These are phyloP conservation scores for Alternaria angustiovoidea DNA, from an alignment of 2,329 filamentous ascomycete species.

Conservation along the genomic window DNA sequence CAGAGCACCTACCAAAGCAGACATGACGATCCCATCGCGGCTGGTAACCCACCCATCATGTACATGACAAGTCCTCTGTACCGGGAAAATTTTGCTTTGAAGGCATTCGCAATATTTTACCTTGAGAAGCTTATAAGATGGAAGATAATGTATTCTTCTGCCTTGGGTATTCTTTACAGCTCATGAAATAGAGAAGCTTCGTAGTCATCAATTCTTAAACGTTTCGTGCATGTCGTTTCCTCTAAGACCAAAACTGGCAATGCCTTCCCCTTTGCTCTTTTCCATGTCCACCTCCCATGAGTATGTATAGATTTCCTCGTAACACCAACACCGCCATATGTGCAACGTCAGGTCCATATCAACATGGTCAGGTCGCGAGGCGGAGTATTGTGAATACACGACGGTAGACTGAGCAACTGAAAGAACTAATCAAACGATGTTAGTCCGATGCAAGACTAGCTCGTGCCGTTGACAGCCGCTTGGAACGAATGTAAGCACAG, in stretches of 20 bases:
- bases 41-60: background rate
- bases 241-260: background rate
- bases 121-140: background rate
- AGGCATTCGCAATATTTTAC: background rate
- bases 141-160: background rate
- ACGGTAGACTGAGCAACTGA: background rate
- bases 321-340: background rate
- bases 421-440: background rate
- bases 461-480: background rate
- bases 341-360: background rate
- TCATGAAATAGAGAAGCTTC: background rate
- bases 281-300: background rate
- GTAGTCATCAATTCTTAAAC: background rate
- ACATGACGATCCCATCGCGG: background rate
- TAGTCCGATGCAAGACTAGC: slow-evolving; percentile 1
- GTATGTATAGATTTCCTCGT: background rate
- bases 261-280: background rate
- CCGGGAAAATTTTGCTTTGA: background rate
- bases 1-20: background rate
- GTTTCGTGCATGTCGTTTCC: background rate
- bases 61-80: background rate
- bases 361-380: background rate
- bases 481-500: background rate
- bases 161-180: background rate
- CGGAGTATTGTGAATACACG: background rate